Percentiles rank a stretch among this genome's conserved stretches.
Evolutionary conservation across 2,329 filamentous ascomycete species (phyloP).

Genomic region (Apiospora malaysiana): DNA sequence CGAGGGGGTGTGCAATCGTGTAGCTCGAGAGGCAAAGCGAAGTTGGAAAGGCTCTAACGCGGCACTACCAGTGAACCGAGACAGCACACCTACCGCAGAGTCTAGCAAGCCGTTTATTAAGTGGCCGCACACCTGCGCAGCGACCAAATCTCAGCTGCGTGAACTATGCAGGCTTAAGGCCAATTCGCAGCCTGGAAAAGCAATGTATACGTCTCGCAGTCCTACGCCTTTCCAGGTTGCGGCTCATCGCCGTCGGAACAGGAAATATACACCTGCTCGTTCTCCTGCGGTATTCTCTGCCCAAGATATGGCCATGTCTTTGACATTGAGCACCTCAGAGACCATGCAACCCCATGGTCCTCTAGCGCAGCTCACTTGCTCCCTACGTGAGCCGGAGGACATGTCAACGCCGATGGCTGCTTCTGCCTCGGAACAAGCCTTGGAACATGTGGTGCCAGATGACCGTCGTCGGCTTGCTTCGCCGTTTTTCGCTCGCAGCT

Average conservation of each 20-base stretch:
- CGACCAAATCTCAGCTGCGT: slow-evolving; percentile 66
- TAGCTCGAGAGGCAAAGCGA: slow-evolving; percentile 69
- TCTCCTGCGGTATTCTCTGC: slow-evolving; percentile 60
- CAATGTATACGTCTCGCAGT: slow-evolving; percentile 56
- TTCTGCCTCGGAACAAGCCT: slow-evolving; percentile 15
- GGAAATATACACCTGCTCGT: slow-evolving; percentile 53
- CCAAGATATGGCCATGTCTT: slow-evolving; percentile 67
- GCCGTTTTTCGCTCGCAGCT: slow-evolving; percentile 63
- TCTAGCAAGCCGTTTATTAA: slow-evolving; percentile 55
- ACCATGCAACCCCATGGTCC: slow-evolving; percentile 69
- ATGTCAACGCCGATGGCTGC: background rate
- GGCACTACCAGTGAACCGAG: slow-evolving; percentile 52
- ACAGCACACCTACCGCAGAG: slow-evolving; percentile 60
- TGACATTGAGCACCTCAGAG: slow-evolving; percentile 67
- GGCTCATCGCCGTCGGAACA: slow-evolving; percentile 55
- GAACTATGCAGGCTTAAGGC: slow-evolving; percentile 66
- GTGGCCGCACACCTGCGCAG: slow-evolving; percentile 69
- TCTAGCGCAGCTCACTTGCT: slow-evolving; percentile 63
- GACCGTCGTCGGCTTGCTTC: slow-evolving; percentile 54
- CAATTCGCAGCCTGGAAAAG: slow-evolving; percentile 48
- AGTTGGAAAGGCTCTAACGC: slow-evolving; percentile 69
- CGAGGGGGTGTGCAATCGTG: slow-evolving; percentile 67
- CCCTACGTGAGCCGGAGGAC: slow-evolving; percentile 38
- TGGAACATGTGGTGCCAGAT: slow-evolving; percentile 22
- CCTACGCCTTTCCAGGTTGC: slow-evolving; percentile 62